Evolutionary conservation across 2,329 filamentous ascomycete genomes (phyloP), one percentile per base, ranked within the genome.

Genomic region (Fusarium tanahbumbuense): DNA sequence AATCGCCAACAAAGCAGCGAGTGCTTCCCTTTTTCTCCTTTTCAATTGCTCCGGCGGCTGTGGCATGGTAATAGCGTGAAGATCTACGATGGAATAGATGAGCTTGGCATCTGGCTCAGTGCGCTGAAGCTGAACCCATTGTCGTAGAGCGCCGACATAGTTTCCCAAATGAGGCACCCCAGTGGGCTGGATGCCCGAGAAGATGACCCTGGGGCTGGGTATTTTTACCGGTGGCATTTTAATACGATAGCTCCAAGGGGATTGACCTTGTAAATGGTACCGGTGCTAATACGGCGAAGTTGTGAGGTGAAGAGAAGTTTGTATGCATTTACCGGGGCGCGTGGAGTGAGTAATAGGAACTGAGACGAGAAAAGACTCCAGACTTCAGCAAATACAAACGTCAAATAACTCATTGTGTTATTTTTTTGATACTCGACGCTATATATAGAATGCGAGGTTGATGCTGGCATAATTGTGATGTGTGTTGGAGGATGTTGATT

Each of bases 181-280:
- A 0, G 96, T 99, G 20, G 96, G 96, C 80, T 99, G 96, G 74
- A 99, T 99, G 56, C 94, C 96, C 6, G 96, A 98, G 84, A 99
- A 98, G 75, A 98, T 88, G 63, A 91, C 85, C 58, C 84, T 69
- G 30, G 65, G 69, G 62, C 45, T 50, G 50, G 46, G 65, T 20
- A 49, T 52, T 41, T 44, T 56, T 27, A 60, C n/a, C 25, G 56
- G 67, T 6, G 65, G 48, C 63, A 68, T 32, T 53, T 53, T 27
- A 10, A 34, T 25, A 53, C 1, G 25, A 49, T n/a, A 4, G 34
- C 25, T 13, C 30, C n/a, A 23, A 18, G 37, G 6, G 18, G 28
- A 52, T 45, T 41, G 45, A 30, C 9, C 13, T 54, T 23, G 37
- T 20, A 40, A 20, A 32, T 23, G 37, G 20, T 42, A 16, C 45